A percentile compares a stretch with the other conserved stretches of the same genome.
Conservation (phyloP, 345 rosid species). For the Melastoma malabathricum region DNA sequence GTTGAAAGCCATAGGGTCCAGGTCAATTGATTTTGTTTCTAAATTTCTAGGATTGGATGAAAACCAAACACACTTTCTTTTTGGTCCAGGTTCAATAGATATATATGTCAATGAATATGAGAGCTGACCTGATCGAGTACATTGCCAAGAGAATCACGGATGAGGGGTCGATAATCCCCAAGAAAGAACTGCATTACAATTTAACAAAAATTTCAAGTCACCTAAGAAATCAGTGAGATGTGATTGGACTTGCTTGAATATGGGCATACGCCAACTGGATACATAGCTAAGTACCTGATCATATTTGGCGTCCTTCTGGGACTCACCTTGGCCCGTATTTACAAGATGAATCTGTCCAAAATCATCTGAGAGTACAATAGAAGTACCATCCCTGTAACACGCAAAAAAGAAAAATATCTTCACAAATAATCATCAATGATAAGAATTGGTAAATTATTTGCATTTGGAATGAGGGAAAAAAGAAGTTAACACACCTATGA, state of each 20-base stretch:
- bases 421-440: not conserved
- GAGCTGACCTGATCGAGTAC: conserved; percentile 88
- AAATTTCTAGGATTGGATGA: not conserved
- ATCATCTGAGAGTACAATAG: conserved; percentile 96
- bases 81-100: not conserved
- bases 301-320: conserved; percentile 84
- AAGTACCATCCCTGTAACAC: conserved; percentile 81
- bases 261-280: not conserved
- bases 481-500: too few relatives aligned
- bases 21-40: conserved; percentile 2
- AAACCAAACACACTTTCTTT: not conserved
- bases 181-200: conserved; percentile 66
- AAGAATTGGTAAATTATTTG: not conserved
- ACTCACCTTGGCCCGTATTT: conserved; percentile 97
- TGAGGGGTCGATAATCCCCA: conserved; percentile 95
- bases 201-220: too few relatives aligned
- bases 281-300: conserved; percentile 56
- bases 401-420: conserved; percentile 4
- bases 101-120: not conserved
- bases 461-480: too few relatives aligned
- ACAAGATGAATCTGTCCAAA: conserved; percentile 93
- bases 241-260: too few relatives aligned
- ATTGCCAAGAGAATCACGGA: conserved; percentile 69
- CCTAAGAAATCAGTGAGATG: too few relatives aligned
- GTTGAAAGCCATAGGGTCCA: too few relatives aligned